Evolutionary conservation across 176 grass and related monocot species (phyloP).

Genomic region (Hordeum marinum): DNA sequence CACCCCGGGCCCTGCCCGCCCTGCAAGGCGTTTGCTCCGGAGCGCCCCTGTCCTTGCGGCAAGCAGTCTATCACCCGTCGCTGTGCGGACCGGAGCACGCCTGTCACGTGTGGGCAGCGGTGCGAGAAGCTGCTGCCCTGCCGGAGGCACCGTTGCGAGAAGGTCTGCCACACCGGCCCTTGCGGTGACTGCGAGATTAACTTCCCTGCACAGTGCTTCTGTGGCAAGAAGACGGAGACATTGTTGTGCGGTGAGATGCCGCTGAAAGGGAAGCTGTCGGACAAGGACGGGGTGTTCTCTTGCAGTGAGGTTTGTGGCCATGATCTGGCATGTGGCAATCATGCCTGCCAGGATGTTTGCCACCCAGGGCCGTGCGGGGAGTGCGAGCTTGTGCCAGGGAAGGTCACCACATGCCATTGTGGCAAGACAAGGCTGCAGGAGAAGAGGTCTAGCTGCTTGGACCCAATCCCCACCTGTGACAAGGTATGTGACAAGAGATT

Average conservation of each 20-base stretch:
- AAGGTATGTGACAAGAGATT: constrained; percentile 62
- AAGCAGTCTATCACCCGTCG: constrained; percentile 65
- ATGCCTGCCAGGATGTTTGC: constrained; percentile 60
- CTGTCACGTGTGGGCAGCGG: constrained; percentile 63
- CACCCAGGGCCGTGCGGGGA: constrained; percentile 74
- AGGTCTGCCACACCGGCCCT: constrained; percentile 70
- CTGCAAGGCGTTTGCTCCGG: constrained; percentile 79
- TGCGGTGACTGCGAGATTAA: constrained; percentile 61
- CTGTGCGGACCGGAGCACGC: constrained; percentile 63
- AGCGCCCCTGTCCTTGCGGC: constrained; percentile 63
- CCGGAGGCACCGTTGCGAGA: constrained; percentile 53
- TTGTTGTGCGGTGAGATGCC: constrained; percentile 70
- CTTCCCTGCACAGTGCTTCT: constrained; percentile 65
- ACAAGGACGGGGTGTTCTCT: constrained; percentile 59
- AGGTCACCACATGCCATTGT: constrained; percentile 73
- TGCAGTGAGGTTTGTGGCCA: constrained; percentile 53
- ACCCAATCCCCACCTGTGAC: constrained; percentile 74
- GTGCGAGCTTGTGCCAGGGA: constrained; percentile 59
- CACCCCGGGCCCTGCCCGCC: constrained; percentile 87
- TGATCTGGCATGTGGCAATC: constrained; percentile 59
- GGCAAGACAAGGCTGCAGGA: constrained; percentile 62
- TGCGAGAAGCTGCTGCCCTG: constrained; percentile 64
- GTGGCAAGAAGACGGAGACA: constrained; percentile 60
- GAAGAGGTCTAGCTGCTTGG: constrained; percentile 64
- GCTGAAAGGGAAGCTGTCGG: constrained; percentile 54